Percentiles rank a stretch among this genome's conserved stretches.
Evolutionary conservation across 2,329 filamentous ascomycete genomes (phyloP).

Genomic region (Aureobasidium sp.): DNA sequence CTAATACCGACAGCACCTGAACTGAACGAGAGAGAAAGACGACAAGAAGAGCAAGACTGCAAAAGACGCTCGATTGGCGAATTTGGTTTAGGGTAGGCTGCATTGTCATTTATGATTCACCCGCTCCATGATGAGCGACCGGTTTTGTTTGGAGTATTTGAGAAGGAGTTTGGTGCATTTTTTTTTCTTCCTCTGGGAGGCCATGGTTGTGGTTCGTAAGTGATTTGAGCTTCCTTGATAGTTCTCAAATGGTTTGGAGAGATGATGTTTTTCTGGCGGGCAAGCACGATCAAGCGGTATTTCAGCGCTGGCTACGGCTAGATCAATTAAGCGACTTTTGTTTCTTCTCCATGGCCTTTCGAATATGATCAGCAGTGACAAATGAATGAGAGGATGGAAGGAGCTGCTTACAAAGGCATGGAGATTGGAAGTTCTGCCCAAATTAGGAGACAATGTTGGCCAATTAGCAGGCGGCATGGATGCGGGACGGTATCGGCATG

Average conservation of each 20-base stretch:
- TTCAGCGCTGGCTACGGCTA: constrained; percentile 1
- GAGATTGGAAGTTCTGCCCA: not conserved
- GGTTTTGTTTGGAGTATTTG: not conserved
- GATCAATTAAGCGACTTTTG: not conserved
- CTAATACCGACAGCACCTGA: constrained; percentile 11
- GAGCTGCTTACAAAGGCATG: constrained; percentile 3
- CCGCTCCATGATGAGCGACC: not conserved
- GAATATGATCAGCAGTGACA: not conserved
- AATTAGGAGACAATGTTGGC: not conserved
- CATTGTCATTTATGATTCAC: not conserved
- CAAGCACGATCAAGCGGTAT: constrained; percentile 1
- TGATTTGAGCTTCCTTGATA: not conserved
- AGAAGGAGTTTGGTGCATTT: not conserved
- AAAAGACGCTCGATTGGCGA: not conserved
- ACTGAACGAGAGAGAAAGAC: not conserved
- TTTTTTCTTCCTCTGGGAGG: not conserved
- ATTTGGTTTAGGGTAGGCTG: not conserved
- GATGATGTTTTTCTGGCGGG: not conserved
- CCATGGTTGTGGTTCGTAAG: not conserved
- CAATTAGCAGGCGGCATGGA: not conserved
- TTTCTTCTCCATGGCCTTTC: not conserved
- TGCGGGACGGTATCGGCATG: not conserved
- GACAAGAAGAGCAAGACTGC: not conserved
- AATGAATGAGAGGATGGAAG: not conserved
- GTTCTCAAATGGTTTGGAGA: not conserved